A percentile compares a stretch with the other conserved stretches of the same genome.
These are phyloP conservation scores for Chaetomium strumarium DNA, from an alignment of 2,329 filamentous ascomycete genomes.

Conservation along the genomic window DNA sequence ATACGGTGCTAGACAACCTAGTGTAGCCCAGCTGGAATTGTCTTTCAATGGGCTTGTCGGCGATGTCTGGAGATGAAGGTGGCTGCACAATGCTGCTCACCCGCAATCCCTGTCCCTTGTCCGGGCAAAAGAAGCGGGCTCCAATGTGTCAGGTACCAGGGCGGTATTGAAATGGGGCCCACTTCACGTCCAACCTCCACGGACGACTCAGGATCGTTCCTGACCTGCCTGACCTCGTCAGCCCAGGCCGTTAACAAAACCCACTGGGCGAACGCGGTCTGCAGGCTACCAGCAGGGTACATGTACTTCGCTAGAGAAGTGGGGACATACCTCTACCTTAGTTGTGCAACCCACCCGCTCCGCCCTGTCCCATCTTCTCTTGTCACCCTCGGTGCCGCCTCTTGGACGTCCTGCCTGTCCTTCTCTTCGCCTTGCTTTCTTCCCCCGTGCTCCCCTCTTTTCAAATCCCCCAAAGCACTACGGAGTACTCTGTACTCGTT, in stretches of 20 bases:
- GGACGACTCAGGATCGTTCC: conserved; percentile 14
- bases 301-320: neutral
- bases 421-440: conserved; percentile 14
- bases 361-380: conserved; percentile 13
- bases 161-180: conserved; percentile 15
- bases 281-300: conserved; percentile 1
- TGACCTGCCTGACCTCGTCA: conserved; percentile 11
- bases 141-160: neutral
- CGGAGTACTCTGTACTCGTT: conserved; percentile 14
- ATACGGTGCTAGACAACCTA: too few species aligned
- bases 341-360: conserved; percentile 23
- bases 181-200: conserved; percentile 2
- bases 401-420: neutral
- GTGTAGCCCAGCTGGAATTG: neutral
- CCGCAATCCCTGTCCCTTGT: conserved; percentile 25
- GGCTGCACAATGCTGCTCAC: conserved; percentile 25
- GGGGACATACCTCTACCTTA: conserved; percentile 5
- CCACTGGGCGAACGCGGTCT: conserved; percentile 7
- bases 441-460: conserved; percentile 4
- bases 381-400: conserved; percentile 20
- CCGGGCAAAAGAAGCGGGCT: conserved; percentile 20
- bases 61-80: conserved; percentile 10
- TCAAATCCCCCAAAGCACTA: conserved; percentile 10
- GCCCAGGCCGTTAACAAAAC: conserved; percentile 15
- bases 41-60: neutral